Percentiles rank a stretch among this genome's conserved stretches.
These are phyloP conservation scores for Pseudocercospora pini-densiflorae DNA, from an alignment of 2,329 filamentous ascomycete species.

Conservation along the genomic window DNA sequence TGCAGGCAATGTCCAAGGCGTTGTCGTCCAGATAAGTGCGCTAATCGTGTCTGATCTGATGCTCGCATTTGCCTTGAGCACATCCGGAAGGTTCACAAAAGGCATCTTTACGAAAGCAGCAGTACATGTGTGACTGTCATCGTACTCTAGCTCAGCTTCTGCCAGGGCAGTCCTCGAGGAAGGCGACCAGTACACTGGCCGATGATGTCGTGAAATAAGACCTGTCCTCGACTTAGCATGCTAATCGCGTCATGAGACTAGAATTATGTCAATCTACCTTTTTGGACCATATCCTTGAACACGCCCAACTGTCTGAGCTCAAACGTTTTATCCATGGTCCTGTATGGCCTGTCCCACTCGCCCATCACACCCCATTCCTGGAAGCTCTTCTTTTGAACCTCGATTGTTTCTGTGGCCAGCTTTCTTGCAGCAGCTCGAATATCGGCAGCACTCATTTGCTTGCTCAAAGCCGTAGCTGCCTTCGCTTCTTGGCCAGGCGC, in stretches of 20 bases:
- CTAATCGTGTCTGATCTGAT: constrained; percentile 60
- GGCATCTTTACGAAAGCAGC: constrained; percentile 83
- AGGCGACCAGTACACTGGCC: constrained; percentile 86
- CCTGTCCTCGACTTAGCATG: constrained; percentile 44
- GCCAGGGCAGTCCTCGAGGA: constrained; percentile 79
- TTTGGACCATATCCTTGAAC: constrained; percentile 75
- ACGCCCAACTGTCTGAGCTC: constrained; percentile 76
- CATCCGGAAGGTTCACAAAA: constrained; percentile 56
- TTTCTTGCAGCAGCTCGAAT: constrained; percentile 68
- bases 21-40: constrained; percentile 98
- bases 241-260: not conserved
- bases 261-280: constrained; percentile 42
- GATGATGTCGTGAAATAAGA: constrained; percentile 76
- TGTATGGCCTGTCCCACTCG: constrained; percentile 78
- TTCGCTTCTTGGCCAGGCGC: constrained; percentile 36
- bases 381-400: constrained; percentile 75
- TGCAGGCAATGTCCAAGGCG: constrained; percentile 94
- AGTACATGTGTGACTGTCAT: constrained; percentile 71
- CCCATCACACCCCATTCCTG: constrained; percentile 76
- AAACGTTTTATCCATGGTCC: constrained; percentile 76
- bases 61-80: constrained; percentile 42
- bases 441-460: constrained; percentile 52
- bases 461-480: constrained; percentile 37
- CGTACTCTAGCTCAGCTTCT: constrained; percentile 84
- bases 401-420: constrained; percentile 70